Conservation (phyloP, 2,329 filamentous ascomycete genomes). For the Tolypocladium endophyticum region DNA sequence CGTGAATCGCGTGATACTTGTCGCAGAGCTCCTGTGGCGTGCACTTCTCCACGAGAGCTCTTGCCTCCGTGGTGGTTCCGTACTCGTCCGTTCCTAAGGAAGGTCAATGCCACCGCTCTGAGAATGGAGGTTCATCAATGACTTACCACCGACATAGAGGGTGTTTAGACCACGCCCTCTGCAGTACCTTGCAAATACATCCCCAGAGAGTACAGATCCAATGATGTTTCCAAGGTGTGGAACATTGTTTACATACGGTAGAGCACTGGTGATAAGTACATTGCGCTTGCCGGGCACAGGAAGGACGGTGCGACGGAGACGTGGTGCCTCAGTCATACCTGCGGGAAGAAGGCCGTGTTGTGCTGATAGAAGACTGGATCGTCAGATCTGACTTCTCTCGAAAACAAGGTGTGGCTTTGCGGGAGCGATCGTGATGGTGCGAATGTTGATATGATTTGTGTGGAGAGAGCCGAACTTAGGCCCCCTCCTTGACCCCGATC, state of each 20-base stretch:
- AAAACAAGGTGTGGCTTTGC: background rate
- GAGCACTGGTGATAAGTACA: conserved; percentile 80
- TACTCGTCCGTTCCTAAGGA: conserved; percentile 62
- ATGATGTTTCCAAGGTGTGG: conserved; percentile 85
- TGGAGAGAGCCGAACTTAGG: too few species aligned
- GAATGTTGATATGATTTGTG: too few species aligned
- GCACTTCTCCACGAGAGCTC: conserved; percentile 78
- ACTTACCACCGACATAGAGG: conserved; percentile 61
- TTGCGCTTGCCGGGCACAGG: conserved; percentile 70
- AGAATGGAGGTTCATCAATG: background rate
- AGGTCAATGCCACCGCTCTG: background rate
- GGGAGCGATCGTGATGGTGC: too few species aligned
- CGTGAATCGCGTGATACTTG: conserved; percentile 85
- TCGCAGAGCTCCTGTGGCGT: conserved; percentile 77
- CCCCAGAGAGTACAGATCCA: conserved; percentile 77
- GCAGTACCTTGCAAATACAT: conserved; percentile 75
- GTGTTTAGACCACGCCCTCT: conserved; percentile 71
- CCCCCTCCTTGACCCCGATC: too few species aligned
- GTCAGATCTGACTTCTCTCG: too few species aligned
- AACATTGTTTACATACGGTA: conserved; percentile 68
- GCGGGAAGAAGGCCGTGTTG: background rate
- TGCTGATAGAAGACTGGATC: background rate
- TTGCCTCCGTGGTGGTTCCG: conserved; percentile 94
- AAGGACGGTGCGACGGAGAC: conserved; percentile 34
- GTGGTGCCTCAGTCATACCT: background rate